Conservation (phyloP, 2,329 filamentous ascomycete genomes). For the Rosellinia necatrix region DNA sequence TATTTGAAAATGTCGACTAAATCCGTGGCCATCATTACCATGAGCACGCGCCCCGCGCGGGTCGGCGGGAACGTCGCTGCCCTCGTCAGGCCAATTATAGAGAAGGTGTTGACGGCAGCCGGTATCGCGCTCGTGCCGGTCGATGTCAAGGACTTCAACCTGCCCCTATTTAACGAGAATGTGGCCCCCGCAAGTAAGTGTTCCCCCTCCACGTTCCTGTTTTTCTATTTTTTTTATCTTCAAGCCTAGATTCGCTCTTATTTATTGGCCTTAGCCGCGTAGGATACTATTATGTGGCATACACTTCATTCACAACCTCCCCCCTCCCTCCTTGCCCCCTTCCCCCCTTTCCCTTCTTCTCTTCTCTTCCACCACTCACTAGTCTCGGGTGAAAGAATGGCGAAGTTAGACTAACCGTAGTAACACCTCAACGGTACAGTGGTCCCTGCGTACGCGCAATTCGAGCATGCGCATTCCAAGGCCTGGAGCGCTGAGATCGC, state of each 20-base stretch:
- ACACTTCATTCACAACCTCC: too few relatives aligned
- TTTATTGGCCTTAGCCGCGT: too few relatives aligned
- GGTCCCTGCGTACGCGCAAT: constrained; percentile 44
- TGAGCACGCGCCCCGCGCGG: constrained; percentile 42
- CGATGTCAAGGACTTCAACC: constrained; percentile 46
- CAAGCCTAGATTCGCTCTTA: too few relatives aligned
- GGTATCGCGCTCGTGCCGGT: constrained; percentile 38
- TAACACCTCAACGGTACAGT: constrained; percentile 27
- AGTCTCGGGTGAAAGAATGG: neutral
- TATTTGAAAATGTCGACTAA: constrained; percentile 38
- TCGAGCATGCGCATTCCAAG: constrained; percentile 48
- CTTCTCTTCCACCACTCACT: too few relatives aligned
- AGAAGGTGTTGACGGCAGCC: constrained; percentile 28
- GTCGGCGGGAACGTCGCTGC: constrained; percentile 43
- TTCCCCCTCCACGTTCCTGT: neutral
- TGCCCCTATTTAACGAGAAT: constrained; percentile 52
- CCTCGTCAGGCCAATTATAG: constrained; percentile 40
- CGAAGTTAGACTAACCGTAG: neutral
- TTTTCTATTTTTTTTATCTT: too few relatives aligned
- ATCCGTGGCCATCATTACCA: constrained; percentile 45
- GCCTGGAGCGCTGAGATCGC: constrained; percentile 51
- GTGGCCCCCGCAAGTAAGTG: constrained; percentile 40
- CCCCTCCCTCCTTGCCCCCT: too few relatives aligned
- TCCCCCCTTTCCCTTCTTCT: neutral
- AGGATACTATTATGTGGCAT: too few relatives aligned